Base-by-base conservation (phyloP, 2,329 filamentous ascomycete species). In the Sclerotinia spermophila region DNA sequence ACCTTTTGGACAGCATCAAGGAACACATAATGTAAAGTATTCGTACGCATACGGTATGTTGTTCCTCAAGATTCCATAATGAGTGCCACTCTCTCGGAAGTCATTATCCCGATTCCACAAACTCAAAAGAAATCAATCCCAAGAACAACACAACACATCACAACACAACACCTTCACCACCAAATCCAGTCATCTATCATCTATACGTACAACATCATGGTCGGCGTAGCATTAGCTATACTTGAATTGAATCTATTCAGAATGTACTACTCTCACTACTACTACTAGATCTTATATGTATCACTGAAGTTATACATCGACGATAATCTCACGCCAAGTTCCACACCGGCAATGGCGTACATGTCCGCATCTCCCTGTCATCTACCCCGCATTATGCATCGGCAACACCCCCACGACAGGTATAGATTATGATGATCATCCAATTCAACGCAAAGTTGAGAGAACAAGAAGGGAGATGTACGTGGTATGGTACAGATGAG, bases 301-400 rank as follows among this genome's bases (percentile, higher is more conserved):
- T n/a, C n/a, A n/a, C n/a, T n/a, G n/a, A n/a, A n/a, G n/a, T n/a
- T n/a, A n/a, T n/a, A n/a, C 44, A 38, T 33, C 30, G 24, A 35
- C 35, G 38, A 38, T 6, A 5, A n/a, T n/a, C 38, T 30, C n/a
- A 51, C 44, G 7, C 42, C 21, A 64, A 61, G 38, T 30, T 21
- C 2, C 24, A n/a, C 17, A 30, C 42, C 21, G 65, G 65, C 38
- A 67, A 67, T 67, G 65, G 65, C 65, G 65, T 48, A 48, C 61
- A 48, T 35, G 11, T 67, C 38, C 15, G 33, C 30, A 24, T 42
- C 30, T 67, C 33, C n/a, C 35, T 61, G 56, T 33, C 33, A 5
- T 27, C 33, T 51, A 68, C 67, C 67, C 67, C 67, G 56, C 67
- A 61, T 53, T 51, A 15, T 42, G 56, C 67, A 42, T 61, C 42